Evolutionary conservation across 306 rosid species (phyloP).

Genomic region (Luffa acutangula): DNA sequence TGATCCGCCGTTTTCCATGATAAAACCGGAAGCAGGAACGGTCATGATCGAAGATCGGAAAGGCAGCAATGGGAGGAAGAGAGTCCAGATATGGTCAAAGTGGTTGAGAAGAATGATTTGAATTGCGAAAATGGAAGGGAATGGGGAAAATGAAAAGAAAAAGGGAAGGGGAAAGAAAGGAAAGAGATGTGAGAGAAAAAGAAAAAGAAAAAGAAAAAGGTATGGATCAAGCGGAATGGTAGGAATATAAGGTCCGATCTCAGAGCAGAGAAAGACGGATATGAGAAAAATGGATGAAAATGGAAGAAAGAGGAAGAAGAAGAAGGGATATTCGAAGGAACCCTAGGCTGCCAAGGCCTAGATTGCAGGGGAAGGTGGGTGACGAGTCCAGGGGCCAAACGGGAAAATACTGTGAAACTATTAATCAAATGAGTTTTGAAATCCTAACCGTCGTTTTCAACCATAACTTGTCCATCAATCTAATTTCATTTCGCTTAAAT

Average conservation of each 20-base stretch:
- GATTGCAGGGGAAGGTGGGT: background rate
- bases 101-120: background rate
- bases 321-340: constrained; percentile 7
- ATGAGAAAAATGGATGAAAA: constrained; percentile 1
- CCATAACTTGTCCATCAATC: background rate
- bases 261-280: background rate
- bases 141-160: background rate
- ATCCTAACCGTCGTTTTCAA: constrained; percentile 8
- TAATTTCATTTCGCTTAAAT: too few species aligned
- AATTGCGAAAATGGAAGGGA: background rate
- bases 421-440: background rate
- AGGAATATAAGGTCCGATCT: background rate
- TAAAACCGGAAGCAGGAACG: constrained; percentile 56
- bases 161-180: background rate
- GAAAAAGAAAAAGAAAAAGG: background rate
- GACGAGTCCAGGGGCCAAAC: background rate
- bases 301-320: background rate
- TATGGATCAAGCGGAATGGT: background rate
- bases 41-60: constrained; percentile 36
- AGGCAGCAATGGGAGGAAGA: background rate
- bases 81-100: constrained; percentile 1
- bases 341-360: background rate
- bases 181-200: background rate
- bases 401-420: background rate
- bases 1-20: constrained; percentile 49